Evolutionary conservation across 2,329 filamentous ascomycete species (phyloP).

Genomic region (Penicillium sp.): DNA sequence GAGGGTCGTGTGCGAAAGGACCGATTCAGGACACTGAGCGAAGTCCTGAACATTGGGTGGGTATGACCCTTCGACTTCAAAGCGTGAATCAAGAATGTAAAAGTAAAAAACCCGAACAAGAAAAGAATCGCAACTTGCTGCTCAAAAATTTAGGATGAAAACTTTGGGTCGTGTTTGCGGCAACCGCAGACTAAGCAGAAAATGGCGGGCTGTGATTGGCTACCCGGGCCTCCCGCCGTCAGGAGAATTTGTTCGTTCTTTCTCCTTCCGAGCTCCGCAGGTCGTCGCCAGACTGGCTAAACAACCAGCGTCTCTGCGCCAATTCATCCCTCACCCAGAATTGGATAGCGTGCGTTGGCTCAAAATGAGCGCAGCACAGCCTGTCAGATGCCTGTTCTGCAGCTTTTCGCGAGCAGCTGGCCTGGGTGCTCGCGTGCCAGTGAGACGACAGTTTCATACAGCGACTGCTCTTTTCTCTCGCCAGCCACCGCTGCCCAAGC

Average conservation of each 20-base stretch:
- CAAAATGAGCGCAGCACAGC: constrained; percentile 48
- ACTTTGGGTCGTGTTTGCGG: not conserved
- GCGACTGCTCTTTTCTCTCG: constrained; percentile 37
- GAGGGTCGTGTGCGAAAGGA: not conserved
- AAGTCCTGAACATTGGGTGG: constrained; percentile 7
- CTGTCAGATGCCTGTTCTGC: constrained; percentile 50
- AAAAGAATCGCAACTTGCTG: not conserved
- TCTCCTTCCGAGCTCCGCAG: constrained; percentile 9
- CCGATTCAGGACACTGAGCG: not conserved
- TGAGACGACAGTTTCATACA: constrained; percentile 48
- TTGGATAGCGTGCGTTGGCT: constrained; percentile 18
- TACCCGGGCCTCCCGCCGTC: constrained; percentile 9
- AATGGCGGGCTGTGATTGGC: constrained; percentile 11
- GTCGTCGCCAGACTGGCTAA: constrained; percentile 3
- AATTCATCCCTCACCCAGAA: constrained; percentile 6
- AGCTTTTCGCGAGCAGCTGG: constrained; percentile 41
- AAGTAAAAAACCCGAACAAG: not conserved
- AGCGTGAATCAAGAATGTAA: not conserved
- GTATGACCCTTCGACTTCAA: not conserved
- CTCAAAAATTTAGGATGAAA: not conserved
- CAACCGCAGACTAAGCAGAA: constrained; percentile 4
- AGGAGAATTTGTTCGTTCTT: constrained; percentile 25
- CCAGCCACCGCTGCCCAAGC: constrained; percentile 33
- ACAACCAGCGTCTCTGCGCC: constrained; percentile 5
- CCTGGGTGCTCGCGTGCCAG: constrained; percentile 36